phyloP scores from a whole-genome alignment of 768 basidiomycete genomes.

The Xanthoconium purpureum region DNA sequence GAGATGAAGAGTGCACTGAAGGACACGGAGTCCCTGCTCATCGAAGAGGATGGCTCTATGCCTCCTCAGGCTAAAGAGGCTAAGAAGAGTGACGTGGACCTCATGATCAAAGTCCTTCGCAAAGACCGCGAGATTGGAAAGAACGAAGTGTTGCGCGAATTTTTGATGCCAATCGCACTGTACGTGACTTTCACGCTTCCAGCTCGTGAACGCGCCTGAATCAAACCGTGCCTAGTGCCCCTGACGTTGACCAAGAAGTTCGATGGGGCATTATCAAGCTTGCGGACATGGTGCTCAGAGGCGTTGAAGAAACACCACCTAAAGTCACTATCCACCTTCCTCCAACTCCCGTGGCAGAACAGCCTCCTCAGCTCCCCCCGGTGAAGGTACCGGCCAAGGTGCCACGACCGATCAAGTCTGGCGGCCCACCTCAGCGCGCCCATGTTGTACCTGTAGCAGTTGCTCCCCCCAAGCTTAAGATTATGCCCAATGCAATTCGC shows the following conservation, averaged over 20 bases:
- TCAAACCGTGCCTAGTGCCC: conserved; percentile 45
- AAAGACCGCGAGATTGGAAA: conserved; percentile 85
- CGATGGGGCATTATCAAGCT: conserved; percentile 90
- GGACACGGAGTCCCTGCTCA: conserved; percentile 72
- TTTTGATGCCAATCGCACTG: conserved; percentile 80
- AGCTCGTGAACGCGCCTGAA: not conserved
- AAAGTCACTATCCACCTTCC: conserved; percentile 83
- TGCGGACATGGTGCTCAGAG: conserved; percentile 82
- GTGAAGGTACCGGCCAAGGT: conserved; percentile 50
- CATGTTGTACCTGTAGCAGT: conserved; percentile 29
- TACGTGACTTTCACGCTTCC: conserved; percentile 37
- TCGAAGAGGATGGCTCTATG: conserved; percentile 80
- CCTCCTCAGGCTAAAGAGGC: conserved; percentile 69
- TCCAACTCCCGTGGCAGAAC: conserved; percentile 67
- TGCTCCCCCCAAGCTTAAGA: conserved; percentile 56
- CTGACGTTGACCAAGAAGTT: conserved; percentile 81
- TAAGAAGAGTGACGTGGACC: conserved; percentile 80
- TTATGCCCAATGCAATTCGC: conserved; percentile 23
- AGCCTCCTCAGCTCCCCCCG: conserved; percentile 50
- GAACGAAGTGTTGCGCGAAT: conserved; percentile 74
- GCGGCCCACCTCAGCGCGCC: conserved; percentile 32
- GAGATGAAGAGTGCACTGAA: conserved; percentile 78
- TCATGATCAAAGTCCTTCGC: conserved; percentile 81
- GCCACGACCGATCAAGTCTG: conserved; percentile 33
- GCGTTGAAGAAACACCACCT: conserved; percentile 78